Evolutionary conservation across 2,329 filamentous ascomycete species (phyloP).

Genomic region (Clonostachys byssicola): DNA sequence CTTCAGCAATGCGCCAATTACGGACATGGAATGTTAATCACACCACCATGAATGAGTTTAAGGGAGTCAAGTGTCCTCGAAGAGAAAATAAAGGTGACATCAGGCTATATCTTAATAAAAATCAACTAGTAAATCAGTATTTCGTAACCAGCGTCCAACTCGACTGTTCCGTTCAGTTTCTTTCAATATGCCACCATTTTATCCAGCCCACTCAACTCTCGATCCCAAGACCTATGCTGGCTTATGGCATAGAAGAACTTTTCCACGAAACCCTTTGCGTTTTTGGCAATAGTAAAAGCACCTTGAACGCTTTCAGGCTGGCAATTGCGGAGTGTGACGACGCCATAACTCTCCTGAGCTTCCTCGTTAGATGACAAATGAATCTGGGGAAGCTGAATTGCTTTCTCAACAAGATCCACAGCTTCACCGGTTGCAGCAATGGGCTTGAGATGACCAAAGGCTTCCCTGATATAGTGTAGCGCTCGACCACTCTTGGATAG

Average conservation of each 20-base stretch:
- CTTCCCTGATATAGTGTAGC: slow-evolving; percentile 73
- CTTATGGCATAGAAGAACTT: slow-evolving; percentile 67
- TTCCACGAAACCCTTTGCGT: slow-evolving; percentile 64
- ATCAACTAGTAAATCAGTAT: too few relatives aligned
- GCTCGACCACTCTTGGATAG: slow-evolving; percentile 68
- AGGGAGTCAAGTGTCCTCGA: too few relatives aligned
- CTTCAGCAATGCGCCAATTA: too few relatives aligned
- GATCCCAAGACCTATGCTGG: slow-evolving; percentile 68
- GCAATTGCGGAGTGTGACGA: slow-evolving; percentile 60
- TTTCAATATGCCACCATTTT: slow-evolving; percentile 64
- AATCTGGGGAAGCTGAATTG: slow-evolving; percentile 37
- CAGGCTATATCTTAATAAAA: too few relatives aligned
- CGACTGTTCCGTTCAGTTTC: background rate
- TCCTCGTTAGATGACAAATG: slow-evolving; percentile 35
- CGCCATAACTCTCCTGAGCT: slow-evolving; percentile 66
- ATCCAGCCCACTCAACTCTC: slow-evolving; percentile 68
- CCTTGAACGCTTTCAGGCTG: slow-evolving; percentile 57
- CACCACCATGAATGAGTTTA: too few relatives aligned
- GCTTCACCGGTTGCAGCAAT: slow-evolving; percentile 74
- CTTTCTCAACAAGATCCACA: slow-evolving; percentile 54
- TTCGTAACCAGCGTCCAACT: too few relatives aligned
- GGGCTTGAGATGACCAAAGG: slow-evolving; percentile 77
- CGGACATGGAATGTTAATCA: too few relatives aligned
- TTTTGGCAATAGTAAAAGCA: slow-evolving; percentile 59
- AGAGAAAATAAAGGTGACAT: too few relatives aligned